Percentiles rank a stretch among this genome's conserved stretches.
phyloP scores from a whole-genome alignment of 163 green algal species.

The Scenedesmus sp. region DNA sequence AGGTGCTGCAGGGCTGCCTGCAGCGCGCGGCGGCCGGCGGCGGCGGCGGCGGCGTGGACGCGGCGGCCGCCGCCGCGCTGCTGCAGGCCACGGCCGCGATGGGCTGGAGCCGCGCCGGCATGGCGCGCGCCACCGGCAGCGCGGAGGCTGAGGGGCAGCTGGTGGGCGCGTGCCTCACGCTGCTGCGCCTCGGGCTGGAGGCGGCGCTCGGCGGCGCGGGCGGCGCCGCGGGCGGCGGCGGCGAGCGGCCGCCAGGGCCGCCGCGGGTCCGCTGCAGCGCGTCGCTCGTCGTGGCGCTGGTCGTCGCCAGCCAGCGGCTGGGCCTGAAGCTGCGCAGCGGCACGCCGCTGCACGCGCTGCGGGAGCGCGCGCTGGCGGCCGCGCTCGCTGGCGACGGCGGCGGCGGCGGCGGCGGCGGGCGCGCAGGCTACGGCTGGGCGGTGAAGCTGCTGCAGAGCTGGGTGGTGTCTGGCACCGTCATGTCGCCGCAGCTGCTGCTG shows the following conservation, averaged over 20 bases:
- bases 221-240: background rate
- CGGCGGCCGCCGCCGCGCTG: background rate
- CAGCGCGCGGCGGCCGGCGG: background rate
- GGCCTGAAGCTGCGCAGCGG: background rate
- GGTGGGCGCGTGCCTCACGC: too few species aligned
- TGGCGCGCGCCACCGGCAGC: background rate
- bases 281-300: background rate
- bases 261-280: background rate
- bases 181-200: slow-evolving; percentile 1
- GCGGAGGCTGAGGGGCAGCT: background rate
- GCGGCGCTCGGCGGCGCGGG: background rate
- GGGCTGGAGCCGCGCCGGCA: background rate
- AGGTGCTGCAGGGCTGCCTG: slow-evolving; percentile 12
- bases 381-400: background rate
- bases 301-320: background rate
- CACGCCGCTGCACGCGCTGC: background rate
- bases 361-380: background rate
- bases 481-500: background rate
- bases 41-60: background rate
- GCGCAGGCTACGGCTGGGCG: background rate
- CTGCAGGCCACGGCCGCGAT: background rate
- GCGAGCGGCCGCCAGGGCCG: background rate
- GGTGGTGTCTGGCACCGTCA: slow-evolving; percentile 1
- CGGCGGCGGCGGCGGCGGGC: background rate
- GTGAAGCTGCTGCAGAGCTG: slow-evolving; percentile 8